These are phyloP conservation scores for Pseudotsuga menziesii DNA, from an alignment of 75 land plant species.

Conservation along the genomic window DNA sequence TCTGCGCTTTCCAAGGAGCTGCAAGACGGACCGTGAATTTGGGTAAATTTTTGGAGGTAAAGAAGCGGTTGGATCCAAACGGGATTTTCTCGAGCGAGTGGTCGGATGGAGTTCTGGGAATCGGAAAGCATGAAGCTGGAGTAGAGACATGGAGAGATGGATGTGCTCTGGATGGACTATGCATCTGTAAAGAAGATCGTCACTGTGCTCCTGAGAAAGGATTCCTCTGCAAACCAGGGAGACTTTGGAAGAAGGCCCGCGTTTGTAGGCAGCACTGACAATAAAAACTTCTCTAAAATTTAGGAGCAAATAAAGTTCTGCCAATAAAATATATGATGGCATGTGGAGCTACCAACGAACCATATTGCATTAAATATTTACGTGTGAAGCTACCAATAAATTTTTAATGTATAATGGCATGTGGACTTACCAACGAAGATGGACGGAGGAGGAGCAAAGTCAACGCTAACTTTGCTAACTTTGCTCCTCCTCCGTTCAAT, in stretches of 20 bases:
- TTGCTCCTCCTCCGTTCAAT: too few species aligned
- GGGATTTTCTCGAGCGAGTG: conserved; percentile 30
- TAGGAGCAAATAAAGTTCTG: too few species aligned
- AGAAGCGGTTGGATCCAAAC: conserved; percentile 13
- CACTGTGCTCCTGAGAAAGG: conserved; percentile 21
- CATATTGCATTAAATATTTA: too few species aligned
- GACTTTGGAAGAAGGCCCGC: conserved; percentile 17
- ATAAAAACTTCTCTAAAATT: too few species aligned
- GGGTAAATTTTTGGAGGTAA: conserved; percentile 13
- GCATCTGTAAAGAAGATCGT: conserved; percentile 17
- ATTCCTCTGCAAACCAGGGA: conserved; percentile 22
- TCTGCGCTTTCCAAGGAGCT: conserved; percentile 8
- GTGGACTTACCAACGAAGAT: too few species aligned
- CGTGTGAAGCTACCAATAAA: too few species aligned
- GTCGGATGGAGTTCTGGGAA: conserved; percentile 25
- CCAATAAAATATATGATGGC: too few species aligned
- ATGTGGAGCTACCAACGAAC: too few species aligned
- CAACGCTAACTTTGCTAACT: too few species aligned
- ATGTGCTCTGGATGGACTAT: conserved; percentile 35
- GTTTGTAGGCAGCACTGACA: conserved; percentile 29
- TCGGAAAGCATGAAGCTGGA: background rate
- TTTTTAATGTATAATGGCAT: too few species aligned
- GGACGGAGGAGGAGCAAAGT: too few species aligned
- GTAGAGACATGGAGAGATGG: conserved; percentile 2
- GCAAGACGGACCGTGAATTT: background rate